Evolutionary conservation across 2,329 filamentous ascomycete genomes (phyloP), one percentile per base, ranked within the genome.

Genomic region (Trichoderma breve): DNA sequence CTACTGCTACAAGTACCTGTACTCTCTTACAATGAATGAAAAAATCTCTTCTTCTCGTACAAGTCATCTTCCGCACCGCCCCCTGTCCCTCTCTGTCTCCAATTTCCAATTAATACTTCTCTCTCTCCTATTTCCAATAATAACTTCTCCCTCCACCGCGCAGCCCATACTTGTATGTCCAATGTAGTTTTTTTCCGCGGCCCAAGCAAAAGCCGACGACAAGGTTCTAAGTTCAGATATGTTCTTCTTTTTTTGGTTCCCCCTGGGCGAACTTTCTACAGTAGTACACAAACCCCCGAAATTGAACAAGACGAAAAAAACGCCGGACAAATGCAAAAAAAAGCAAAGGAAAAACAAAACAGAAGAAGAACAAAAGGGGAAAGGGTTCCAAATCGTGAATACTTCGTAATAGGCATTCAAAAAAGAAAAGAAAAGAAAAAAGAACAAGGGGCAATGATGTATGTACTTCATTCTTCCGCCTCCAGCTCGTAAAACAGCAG

Each of bases 401-500:
- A 21, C 64, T 67, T 43, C 24, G 51, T 58, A 57, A 57, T 15
- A 43, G 15, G 24, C 64, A 61, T 43, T 24, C 36, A 39, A 24
- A 39, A 39, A 18, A 39, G 1, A 39, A 39, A 1, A 39, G 7
- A 15, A n/a, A 14, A 58, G 15, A 18, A 6, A 8, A 18, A 39
- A 39, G 9, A n/a, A 15, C 30, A 9, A 8, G 39, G 39, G 32
- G 36, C 11, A 63, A 39, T 12, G 11, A 12, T 18, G 57, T 34
- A 34, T 30, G 32, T 36, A 14, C 55, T 43, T 73, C 74, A 77
- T 62, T 53, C 68, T 73, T 82, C 81, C 76, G 85, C 86, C 74
- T 95, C 92, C 76, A 97, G 84, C 84, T 98, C 95, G 82, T 99
- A 99, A 81, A 99, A 99, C 66, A 99, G 82, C 79, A 99, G 84